Evolutionary conservation across 2,329 filamentous ascomycete genomes (phyloP).

Genomic region (Hymenoscyphus linearis): DNA sequence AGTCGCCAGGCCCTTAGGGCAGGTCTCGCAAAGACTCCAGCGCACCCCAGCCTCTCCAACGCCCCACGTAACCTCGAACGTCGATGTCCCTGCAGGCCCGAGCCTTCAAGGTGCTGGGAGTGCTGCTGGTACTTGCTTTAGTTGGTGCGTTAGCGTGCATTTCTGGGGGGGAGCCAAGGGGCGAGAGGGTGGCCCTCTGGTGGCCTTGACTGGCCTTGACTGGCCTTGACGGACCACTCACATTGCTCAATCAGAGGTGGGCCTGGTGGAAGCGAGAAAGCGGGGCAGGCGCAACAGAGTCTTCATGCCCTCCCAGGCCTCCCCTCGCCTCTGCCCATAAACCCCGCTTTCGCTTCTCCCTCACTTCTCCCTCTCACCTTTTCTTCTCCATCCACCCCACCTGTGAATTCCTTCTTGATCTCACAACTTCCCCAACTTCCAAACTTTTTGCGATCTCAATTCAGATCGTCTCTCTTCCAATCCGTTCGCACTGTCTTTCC

Average conservation of each 20-base stretch:
- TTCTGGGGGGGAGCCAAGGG: not conserved
- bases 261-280: not conserved
- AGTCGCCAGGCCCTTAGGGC: too few species aligned
- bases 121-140: not conserved
- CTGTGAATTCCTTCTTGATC: conserved; percentile 13
- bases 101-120: not conserved
- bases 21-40: too few species aligned
- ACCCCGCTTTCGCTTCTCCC: conserved; percentile 7
- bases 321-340: not conserved
- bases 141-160: not conserved
- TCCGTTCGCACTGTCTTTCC: conserved; percentile 29
- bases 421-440: conserved; percentile 13
- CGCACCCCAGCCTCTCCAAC: not conserved
- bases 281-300: not conserved
- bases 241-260: too few species aligned
- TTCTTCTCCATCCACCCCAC: conserved; percentile 8
- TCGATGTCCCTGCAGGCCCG: not conserved
- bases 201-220: too few species aligned
- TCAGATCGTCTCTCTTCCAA: conserved; percentile 10
- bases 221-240: too few species aligned
- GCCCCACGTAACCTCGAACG: not conserved
- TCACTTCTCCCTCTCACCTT: conserved; percentile 13
- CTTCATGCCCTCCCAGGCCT: not conserved
- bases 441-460: conserved; percentile 10
- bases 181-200: too few species aligned